These are phyloP conservation scores for Knoxia roxburghii DNA, from an alignment of 257 asterid genomes.

Conservation along the genomic window DNA sequence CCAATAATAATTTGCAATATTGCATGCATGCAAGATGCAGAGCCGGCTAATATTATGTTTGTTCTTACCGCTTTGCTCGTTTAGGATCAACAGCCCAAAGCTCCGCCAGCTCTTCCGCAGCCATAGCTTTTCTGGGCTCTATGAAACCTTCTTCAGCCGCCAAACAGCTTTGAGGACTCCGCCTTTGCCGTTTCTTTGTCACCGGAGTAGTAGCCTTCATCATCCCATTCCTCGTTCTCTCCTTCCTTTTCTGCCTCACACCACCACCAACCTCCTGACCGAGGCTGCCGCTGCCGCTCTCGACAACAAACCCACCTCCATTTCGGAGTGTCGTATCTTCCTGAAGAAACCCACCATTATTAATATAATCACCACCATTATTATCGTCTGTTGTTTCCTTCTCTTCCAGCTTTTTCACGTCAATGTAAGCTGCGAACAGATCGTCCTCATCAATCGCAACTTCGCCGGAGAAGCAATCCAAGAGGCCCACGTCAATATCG, in stretches of 20 bases:
- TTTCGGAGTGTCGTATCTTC: neutral
- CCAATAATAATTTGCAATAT: neutral
- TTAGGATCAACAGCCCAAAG: conserved; percentile 26
- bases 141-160: conserved; percentile 10
- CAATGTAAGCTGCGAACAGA: conserved; percentile 19
- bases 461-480: conserved; percentile 6
- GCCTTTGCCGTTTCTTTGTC: conserved; percentile 4
- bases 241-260: conserved; percentile 11
- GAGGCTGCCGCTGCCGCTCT: conserved; percentile 3
- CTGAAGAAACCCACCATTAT: neutral
- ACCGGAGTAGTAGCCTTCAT: conserved; percentile 4
- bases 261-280: no score
- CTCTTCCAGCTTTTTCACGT: conserved; percentile 21
- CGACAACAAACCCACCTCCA: conserved; percentile 17
- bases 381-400: neutral
- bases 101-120: conserved; percentile 25
- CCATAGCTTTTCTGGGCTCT: conserved; percentile 26
- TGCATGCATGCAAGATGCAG: neutral
- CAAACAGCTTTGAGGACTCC: neutral
- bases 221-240: neutral
- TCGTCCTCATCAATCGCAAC: conserved; percentile 11
- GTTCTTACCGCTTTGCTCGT: conserved; percentile 25
- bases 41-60: no score
- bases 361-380: neutral
- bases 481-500: conserved; percentile 3